These are phyloP conservation scores for Phanerochaete sordida DNA, from an alignment of 768 basidiomycete genomes.

Conservation along the genomic window DNA sequence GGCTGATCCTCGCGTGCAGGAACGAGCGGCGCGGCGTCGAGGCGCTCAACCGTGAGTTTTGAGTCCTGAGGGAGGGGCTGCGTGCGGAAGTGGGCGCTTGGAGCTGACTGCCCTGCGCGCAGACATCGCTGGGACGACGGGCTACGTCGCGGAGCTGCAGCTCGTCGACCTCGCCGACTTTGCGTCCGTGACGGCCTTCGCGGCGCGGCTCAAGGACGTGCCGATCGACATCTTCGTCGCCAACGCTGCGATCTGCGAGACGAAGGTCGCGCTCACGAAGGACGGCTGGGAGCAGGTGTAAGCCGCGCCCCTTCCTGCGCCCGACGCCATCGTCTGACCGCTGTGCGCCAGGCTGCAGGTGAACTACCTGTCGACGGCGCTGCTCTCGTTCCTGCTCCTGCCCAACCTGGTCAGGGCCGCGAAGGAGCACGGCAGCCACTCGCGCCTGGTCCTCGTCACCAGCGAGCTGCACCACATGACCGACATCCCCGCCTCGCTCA, in stretches of 20 bases:
- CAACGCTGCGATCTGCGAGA: slow-evolving; percentile 19
- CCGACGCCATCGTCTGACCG: not conserved
- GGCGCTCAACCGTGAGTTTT: slow-evolving; percentile 32
- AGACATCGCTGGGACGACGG: slow-evolving; percentile 17
- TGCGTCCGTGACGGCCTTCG: slow-evolving; percentile 23
- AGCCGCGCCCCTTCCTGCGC: not conserved
- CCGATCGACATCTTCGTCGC: slow-evolving; percentile 25
- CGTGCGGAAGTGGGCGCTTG: not conserved
- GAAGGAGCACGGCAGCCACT: slow-evolving; percentile 10
- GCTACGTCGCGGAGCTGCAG: slow-evolving; percentile 15
- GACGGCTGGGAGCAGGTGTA: slow-evolving; percentile 26
- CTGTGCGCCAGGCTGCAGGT: slow-evolving; percentile 38
- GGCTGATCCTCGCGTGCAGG: slow-evolving; percentile 37
- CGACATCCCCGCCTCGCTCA: slow-evolving; percentile 6
- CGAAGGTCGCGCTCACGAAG: slow-evolving; percentile 24
- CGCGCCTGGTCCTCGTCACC: slow-evolving; percentile 34
- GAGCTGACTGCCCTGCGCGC: not conserved
- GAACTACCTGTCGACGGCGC: slow-evolving; percentile 39
- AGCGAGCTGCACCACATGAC: slow-evolving; percentile 36
- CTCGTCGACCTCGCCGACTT: slow-evolving; percentile 23
- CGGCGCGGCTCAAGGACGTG: slow-evolving; percentile 16
- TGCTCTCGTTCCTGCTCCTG: slow-evolving; percentile 39
- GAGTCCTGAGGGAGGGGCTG: not conserved
- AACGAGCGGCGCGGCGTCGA: slow-evolving; percentile 30
- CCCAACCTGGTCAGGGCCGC: slow-evolving; percentile 40